Evolutionary conservation across 768 basidiomycete genomes (phyloP), one percentile per base, ranked within the genome.

Genomic region (Mycena rebaudengoi): DNA sequence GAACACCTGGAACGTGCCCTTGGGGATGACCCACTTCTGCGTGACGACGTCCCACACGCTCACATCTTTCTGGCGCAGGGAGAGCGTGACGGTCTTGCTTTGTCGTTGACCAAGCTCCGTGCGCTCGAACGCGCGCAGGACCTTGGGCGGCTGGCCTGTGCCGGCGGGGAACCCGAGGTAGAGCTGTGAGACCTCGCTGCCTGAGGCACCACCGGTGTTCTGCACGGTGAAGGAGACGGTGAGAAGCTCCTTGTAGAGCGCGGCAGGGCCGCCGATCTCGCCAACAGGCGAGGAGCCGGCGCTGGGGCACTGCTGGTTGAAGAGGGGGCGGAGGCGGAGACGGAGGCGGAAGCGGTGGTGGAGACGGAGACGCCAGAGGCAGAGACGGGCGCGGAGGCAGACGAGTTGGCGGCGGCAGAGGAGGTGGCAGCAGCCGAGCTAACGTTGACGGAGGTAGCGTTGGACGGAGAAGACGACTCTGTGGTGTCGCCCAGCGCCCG

Each of bases 151-250:
- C 60, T 75, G 69, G 37, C 60, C 68, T 14, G 71, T 73, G 13
- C 68, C 66, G 4, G 67, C 37, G 14, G 75, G 75, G 70, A 73
- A 72, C n/a, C 60, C 58, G 51, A 76, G 58, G 66, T 76, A 76
- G 8, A 75, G 48, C 67, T 76, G 75, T 20, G 72, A 61, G 51
- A 70, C 66, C 45, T 70, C 56, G 33, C 40, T 37, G 1, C 78
- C 79, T 7, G 72, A 70, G 18, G 75, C 30, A 13, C 39, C 26
- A 14, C 81, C 82, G 11, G 72, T 78, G 73, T 82, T 83, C 6
- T 64, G 69, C 12, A 82, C 62, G 12, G 71, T 69, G 65, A 82
- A 80, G 23, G 72, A 71, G 20, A 80, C 75, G 13, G 65, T 68
- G 39, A 74, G 62, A n/a, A 73, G 70, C 18, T 64, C 50, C 41